Evolutionary conservation across 2,329 filamentous ascomycete species (phyloP).

Genomic region (Lasiodiplodia gonubiensis): DNA sequence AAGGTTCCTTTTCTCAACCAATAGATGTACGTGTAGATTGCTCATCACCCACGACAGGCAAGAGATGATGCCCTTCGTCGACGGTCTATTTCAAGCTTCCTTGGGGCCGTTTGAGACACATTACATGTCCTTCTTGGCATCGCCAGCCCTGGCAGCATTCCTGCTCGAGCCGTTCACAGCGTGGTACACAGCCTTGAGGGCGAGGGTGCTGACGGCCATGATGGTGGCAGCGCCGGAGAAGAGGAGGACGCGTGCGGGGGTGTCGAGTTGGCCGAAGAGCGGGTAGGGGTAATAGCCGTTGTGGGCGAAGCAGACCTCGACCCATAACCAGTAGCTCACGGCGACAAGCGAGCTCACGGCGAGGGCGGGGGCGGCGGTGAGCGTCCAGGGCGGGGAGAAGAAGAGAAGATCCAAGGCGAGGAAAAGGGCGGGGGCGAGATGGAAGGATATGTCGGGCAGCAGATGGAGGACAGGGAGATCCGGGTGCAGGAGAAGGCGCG

Average conservation of each 20-base stretch:
- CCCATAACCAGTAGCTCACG: conserved; percentile 76
- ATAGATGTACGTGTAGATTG: background rate
- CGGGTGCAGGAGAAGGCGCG: conserved; percentile 24
- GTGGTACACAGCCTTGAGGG: conserved; percentile 64
- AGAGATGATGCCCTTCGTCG: background rate
- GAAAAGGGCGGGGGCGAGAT: conserved; percentile 69
- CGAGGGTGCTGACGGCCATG: conserved; percentile 20
- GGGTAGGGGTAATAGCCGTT: conserved; percentile 86
- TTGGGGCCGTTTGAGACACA: background rate
- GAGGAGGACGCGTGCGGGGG: conserved; percentile 68
- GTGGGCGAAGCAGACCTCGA: conserved; percentile 71
- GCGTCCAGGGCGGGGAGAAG: conserved; percentile 74
- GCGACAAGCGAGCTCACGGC: conserved; percentile 64
- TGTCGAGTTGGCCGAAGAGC: conserved; percentile 73
- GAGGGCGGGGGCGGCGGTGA: conserved; percentile 65
- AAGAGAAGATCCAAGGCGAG: conserved; percentile 69
- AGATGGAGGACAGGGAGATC: conserved; percentile 32
- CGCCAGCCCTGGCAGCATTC: background rate
- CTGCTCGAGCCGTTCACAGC: conserved; percentile 62
- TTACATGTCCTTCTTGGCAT: conserved; percentile 10
- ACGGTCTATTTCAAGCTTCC: background rate
- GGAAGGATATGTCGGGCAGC: conserved; percentile 52
- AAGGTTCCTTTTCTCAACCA: background rate
- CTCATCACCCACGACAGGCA: background rate
- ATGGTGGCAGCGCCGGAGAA: conserved; percentile 56